Evolutionary conservation across 208 protist genomes (phyloP), one percentile per base, ranked within the genome.

Genomic region (Herpetomonas samuelpessoai): DNA sequence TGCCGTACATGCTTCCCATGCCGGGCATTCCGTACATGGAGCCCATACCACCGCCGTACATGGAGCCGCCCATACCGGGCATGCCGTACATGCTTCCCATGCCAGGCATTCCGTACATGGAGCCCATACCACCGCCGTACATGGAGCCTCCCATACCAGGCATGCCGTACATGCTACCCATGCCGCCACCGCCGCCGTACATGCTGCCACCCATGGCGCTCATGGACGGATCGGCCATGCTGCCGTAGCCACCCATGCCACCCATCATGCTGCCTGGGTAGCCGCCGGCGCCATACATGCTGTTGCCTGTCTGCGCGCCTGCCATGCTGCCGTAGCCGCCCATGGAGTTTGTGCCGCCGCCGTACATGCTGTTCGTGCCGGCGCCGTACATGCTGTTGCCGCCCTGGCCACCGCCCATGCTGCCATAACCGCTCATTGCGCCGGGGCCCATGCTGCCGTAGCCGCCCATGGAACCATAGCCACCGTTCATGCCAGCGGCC

Each of bases 1-100:
- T 41, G 35, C 62, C 57, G 45, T 62, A 62, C 50, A 61, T 62
- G 57, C 28, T 49, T 30, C 71, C 63, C 24, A 44, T 49, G 45
- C 82, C 65, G 53, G 69, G 72, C 54, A 72, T 22, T 53, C 59
- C 60, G 35, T 65, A 66, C 59, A 65, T 65, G 49, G 71, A 77
- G 53, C 76, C 65, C 52, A 75, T 71, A n/a, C 52, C 63, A 39
- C 48, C 57, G 35, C 71, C 74, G 48, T 81, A 85, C 30, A 85
- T 52, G 45, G 64, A 77, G 46, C 77, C 77, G n/a, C 78, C 78
- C 24, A 44, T 49, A 39, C 82, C 65, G 53, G 69, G 72, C 54
- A 72, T 22, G 57, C 59, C 60, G 35, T 65, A 66, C 59, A 65
- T 65, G 49, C 39, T 56, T 4, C 57, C 57, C 19, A 77, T 52